phyloP scores from a whole-genome alignment of 345 rosid genomes.

The Conringia planisiliqua region DNA sequence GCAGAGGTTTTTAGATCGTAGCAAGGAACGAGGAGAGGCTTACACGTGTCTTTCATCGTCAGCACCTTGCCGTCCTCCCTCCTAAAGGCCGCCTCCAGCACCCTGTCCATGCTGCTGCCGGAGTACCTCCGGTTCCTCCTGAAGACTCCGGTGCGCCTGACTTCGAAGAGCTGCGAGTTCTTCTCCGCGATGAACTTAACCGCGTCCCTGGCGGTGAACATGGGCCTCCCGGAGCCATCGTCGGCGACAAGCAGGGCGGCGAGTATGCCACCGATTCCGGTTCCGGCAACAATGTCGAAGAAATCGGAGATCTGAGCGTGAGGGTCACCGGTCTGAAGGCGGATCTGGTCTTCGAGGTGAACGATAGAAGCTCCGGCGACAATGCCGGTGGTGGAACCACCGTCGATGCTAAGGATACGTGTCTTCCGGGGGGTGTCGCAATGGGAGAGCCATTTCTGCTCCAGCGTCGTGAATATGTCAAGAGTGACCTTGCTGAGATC shows the following conservation, averaged over 20 bases:
- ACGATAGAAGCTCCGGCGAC: slow-evolving; percentile 63
- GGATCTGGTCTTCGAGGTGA: slow-evolving; percentile 91
- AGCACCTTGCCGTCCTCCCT: slow-evolving; percentile 61
- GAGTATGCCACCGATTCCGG: slow-evolving; percentile 81
- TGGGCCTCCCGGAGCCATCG: slow-evolving; percentile 73
- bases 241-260: slow-evolving; percentile 69
- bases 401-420: slow-evolving; percentile 84
- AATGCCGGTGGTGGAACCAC: slow-evolving; percentile 71
- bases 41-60: slow-evolving; percentile 85
- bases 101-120: slow-evolving; percentile 66
- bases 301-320: slow-evolving; percentile 70
- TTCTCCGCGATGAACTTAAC: slow-evolving; percentile 42
- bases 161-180: slow-evolving; percentile 58
- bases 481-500: slow-evolving; percentile 85
- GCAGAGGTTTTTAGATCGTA: slow-evolving; percentile 88
- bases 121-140: slow-evolving; percentile 55
- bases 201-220: slow-evolving; percentile 71
- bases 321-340: slow-evolving; percentile 63
- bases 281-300: slow-evolving; percentile 85
- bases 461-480: slow-evolving; percentile 87
- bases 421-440: slow-evolving; percentile 60
- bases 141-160: slow-evolving; percentile 36
- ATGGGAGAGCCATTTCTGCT: slow-evolving; percentile 91
- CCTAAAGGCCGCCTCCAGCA: slow-evolving; percentile 50
- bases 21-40: slow-evolving; percentile 95